Base-by-base conservation (phyloP, 805 yeast genomes). In the Danielozyma ontarioensis region DNA sequence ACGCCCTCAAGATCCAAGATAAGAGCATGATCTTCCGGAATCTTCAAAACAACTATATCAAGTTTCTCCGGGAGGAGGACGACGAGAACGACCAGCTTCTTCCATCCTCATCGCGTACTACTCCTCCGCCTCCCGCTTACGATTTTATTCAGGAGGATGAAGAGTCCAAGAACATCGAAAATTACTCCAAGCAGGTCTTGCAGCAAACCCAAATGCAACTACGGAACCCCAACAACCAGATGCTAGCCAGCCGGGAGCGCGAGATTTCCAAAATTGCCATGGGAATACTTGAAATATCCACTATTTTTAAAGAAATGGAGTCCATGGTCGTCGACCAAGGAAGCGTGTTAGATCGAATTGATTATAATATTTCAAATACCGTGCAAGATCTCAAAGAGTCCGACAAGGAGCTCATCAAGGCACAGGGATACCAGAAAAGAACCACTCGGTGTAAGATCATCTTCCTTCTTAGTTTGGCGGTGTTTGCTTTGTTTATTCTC, bases 281-380 rank as follows among this genome's bases (percentile, higher is more conserved):
- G 67, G 96, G 97, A 32, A 95, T 93, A 28, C 64, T 90, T 26
- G 99, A 93, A 54, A 85, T 93, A 1, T 83, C 94, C 19, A 86
- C 90, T 1, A 90, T 93, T 28, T 93, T 93, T 65, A 83, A 83
- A 53, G 97, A 93, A 51, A 75, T 93, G 74, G 97, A 94, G 50
- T 76, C 79, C 25, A 69, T 93, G 71, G 85, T 93, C 27, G 83
- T 93, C 35, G 97, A 93, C 50, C 98, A 93, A 59, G 98, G 98
- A 1, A 86, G 96, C 0, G 72, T 93, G 28, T 68, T 93, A 39
- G 98, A 93, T 59, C 68, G 97, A 45, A 90, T 93, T 36, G 98
- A 90, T 58, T 93, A 90, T 56, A 93, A 93, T 53, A 62, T 93
- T 38, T 83, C 82, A 40, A 79, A 78, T 39, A 82, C 95, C n/a